Conservation (phyloP, 1,284 basidiomycete genomes). For the Singerocomus inundabilis region DNA sequence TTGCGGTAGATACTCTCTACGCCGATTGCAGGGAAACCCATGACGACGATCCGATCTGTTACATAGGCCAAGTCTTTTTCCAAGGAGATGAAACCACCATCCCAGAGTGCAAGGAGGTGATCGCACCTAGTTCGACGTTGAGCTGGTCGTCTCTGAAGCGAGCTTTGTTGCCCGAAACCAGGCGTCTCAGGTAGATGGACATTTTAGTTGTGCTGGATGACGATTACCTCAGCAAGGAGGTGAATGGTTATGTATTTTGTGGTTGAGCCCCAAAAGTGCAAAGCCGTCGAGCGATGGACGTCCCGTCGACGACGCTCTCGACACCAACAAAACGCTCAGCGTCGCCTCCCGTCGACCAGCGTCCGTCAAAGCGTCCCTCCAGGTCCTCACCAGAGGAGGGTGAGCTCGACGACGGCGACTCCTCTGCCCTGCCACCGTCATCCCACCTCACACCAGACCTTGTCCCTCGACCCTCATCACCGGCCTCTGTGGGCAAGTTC, state of each 20-base stretch:
- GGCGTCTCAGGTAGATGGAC: constrained; percentile 59
- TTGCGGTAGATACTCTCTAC: constrained; percentile 84
- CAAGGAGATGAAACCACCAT: background rate
- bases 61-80: constrained; percentile 75
- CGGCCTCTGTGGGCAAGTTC: constrained; percentile 26
- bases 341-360: constrained; percentile 47
- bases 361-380: constrained; percentile 54
- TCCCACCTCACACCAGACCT: constrained; percentile 12
- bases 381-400: constrained; percentile 74
- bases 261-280: constrained; percentile 7
- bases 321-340: constrained; percentile 54
- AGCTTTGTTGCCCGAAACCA: constrained; percentile 77
- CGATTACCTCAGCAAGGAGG: constrained; percentile 25
- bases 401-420: constrained; percentile 56
- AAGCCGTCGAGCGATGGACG: constrained; percentile 15
- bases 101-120: background rate
- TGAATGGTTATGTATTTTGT: constrained; percentile 4
- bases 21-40: constrained; percentile 86
- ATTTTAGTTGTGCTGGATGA: background rate
- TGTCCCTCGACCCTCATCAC: constrained; percentile 17
- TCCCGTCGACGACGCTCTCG: constrained; percentile 24
- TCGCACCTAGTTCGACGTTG: constrained; percentile 62
- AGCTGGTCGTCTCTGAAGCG: constrained; percentile 72
- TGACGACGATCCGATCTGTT: constrained; percentile 80
- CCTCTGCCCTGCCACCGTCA: constrained; percentile 14